Evolutionary conservation across 2,329 filamentous ascomycete genomes (phyloP), one percentile per base, ranked within the genome.

Genomic region (Fusarium domesticum): DNA sequence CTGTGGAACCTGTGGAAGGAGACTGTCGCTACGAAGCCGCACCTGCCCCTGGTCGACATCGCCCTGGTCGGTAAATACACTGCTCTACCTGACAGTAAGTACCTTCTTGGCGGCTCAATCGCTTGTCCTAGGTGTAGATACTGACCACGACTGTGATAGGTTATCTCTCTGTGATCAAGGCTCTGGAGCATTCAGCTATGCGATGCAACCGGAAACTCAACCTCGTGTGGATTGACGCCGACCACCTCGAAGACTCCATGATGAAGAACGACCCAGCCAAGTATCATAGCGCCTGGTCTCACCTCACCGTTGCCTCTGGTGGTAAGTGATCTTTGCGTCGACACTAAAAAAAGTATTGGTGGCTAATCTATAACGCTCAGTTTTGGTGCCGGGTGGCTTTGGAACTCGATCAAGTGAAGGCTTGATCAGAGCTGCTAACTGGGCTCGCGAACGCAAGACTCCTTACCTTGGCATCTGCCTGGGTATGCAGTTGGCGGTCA

Each of bases 31-130:
- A 77, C 80, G 14, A 80, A 87, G 59, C 77, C 85, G 39, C 79
- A 80, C 48, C 73, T 84, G 38, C 75, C 78, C 45, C 75, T 77
- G 1, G 84, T 97, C 43, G 77, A 78, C 25, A 95, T 98, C 64
- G 89, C 83, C 7, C 74, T 98, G 10, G 91, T 97, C n/a, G 93
- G 93, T 56, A 97, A 97, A 70, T 98, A 98, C 67, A 84, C 83
- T 25, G 39, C 39, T 5, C 5, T 41, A 2, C 39, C 39, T 12
- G 39, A 41, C n/a, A 41, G 39, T 41, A 18, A 30, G 39, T 15
- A 2, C 12, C 31, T n/a, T 20, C n/a, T n/a, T n/a, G n/a, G n/a
- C n/a, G n/a, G n/a, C n/a, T n/a, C n/a, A n/a, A n/a, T n/a, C n/a
- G n/a, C 15, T 7, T 18, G 20, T 28, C 10, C 20, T 28, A 5